phyloP scores from a whole-genome alignment of 805 yeast species.

The Candida lessepsii region DNA sequence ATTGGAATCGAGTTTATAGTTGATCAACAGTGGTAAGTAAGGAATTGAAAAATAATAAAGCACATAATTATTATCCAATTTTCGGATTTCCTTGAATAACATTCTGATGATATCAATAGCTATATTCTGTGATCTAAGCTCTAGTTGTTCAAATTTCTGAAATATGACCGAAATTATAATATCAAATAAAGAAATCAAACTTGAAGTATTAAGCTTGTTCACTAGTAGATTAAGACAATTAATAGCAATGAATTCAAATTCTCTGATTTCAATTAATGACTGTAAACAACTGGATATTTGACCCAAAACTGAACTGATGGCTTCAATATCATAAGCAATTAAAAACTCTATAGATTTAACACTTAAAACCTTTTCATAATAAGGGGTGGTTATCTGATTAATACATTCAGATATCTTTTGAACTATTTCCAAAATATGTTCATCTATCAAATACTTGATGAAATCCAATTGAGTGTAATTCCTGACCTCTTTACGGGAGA shows the following conservation, averaged over 20 bases:
- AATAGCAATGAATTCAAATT: slow-evolving; percentile 60
- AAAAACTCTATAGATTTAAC: slow-evolving; percentile 72
- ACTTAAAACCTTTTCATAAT: slow-evolving; percentile 66
- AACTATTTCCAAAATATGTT: slow-evolving; percentile 68
- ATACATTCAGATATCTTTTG: slow-evolving; percentile 78
- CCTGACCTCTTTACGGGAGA: slow-evolving; percentile 1
- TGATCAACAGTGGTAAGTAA: slow-evolving; percentile 36
- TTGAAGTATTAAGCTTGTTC: slow-evolving; percentile 51
- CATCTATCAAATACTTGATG: slow-evolving; percentile 40
- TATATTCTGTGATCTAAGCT: slow-evolving; percentile 45
- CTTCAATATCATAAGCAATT: slow-evolving; percentile 54
- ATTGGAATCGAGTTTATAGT: slow-evolving; percentile 16
- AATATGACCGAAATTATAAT: slow-evolving; percentile 69
- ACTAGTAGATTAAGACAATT: slow-evolving; percentile 68
- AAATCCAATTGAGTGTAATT: slow-evolving; percentile 20
- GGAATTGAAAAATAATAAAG: slow-evolving; percentile 56
- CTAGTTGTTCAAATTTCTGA: slow-evolving; percentile 61
- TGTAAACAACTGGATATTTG: slow-evolving; percentile 86
- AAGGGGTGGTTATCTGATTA: slow-evolving; percentile 71
- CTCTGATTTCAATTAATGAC: slow-evolving; percentile 64
- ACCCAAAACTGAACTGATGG: slow-evolving; percentile 59
- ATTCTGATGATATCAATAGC: slow-evolving; percentile 51
- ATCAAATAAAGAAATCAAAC: slow-evolving; percentile 67
- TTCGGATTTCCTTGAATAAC: slow-evolving; percentile 30
- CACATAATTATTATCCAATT: slow-evolving; percentile 38